Evolutionary conservation across 1,284 basidiomycete genomes (phyloP).

Genomic region (Phaffia rhodozyma): DNA sequence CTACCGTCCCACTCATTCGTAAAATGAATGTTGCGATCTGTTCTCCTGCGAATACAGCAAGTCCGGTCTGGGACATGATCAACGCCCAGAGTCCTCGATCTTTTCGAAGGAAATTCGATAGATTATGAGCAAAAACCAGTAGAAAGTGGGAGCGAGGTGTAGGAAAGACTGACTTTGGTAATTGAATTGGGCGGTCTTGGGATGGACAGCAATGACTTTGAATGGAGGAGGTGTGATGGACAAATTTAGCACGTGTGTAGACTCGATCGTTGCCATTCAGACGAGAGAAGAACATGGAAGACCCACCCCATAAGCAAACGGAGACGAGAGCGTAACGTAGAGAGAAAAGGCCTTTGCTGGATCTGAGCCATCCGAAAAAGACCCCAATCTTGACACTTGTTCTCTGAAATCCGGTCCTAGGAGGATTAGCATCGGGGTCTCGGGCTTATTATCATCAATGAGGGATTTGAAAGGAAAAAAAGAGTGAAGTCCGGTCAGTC

Average conservation of each 20-base stretch:
- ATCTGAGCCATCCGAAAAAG: constrained; percentile 23
- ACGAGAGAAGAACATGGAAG: background rate
- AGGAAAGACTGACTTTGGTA: constrained; percentile 1
- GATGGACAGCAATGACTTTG: constrained; percentile 11
- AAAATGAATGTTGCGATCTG: constrained; percentile 45
- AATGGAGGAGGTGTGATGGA: background rate
- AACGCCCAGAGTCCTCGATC: constrained; percentile 47
- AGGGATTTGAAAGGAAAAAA: background rate
- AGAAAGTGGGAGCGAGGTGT: background rate
- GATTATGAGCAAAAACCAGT: background rate
- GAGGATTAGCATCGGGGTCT: constrained; percentile 31
- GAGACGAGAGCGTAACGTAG: constrained; percentile 47
- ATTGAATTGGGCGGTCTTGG: constrained; percentile 7
- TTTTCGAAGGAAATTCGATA: constrained; percentile 17
- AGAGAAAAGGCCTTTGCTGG: constrained; percentile 38
- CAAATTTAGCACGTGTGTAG: background rate
- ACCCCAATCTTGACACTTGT: constrained; percentile 23
- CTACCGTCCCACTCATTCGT: constrained; percentile 41
- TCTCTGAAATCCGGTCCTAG: constrained; percentile 28
- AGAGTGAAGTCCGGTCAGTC: too few relatives aligned
- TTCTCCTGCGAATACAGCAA: constrained; percentile 51
- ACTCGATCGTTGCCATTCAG: background rate
- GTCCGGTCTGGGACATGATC: constrained; percentile 47
- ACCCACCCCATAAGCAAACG: constrained; percentile 42
- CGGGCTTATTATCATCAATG: constrained; percentile 1